Evolutionary conservation across 495 filamentous ascomycete genomes (phyloP), one percentile per base, ranked within the genome.

Genomic region (Lophiostoma macrostomum): DNA sequence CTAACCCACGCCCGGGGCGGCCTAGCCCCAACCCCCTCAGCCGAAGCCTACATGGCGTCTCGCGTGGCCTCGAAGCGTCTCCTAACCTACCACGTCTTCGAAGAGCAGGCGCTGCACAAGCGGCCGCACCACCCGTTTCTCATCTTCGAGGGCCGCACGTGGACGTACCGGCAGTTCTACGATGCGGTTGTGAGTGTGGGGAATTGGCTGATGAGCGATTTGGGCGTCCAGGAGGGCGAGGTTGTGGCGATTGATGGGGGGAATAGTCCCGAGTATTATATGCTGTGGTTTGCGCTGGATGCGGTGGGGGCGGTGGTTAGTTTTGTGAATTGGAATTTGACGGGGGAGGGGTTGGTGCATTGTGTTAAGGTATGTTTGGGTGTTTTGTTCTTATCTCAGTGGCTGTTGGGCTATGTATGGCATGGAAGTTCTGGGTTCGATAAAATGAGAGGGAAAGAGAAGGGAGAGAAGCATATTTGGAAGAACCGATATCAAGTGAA

Each of bases 261-360:
- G 10, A 73, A 73, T 27, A 64, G 56, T 12, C 48, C 67, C 18
- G 70, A 73, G 34, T 74, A 69, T 56, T 50, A 73, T 23, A 60
- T 75, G 34, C 44, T 73, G n/a, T 74, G 71, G 70, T 58, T 75
- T 19, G 74, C 70, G 6, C 58, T 78, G n/a, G 71, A 72, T 61
- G 70, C 70, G 0, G 65, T 76, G 37, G 75, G 75, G 6, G 74
- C 72, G 11, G 42, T 65, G 6, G 58, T 65, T 0, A 71, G 70
- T 22, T 72, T 76, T 53, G 64, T 75, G 36, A 75, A 75, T 31
- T 69, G 55, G 58, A 73, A 73, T 50, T 45, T 73, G 36, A 71
- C 70, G 22, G 59, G 56, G 7, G 29, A 58, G 5, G 44, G 64
- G 4, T 62, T 73, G 1, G 50, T 63, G 4, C 69, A 73, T 31